phyloP scores from a whole-genome alignment of 306 rosid genomes.

The Parietaria judaica region DNA sequence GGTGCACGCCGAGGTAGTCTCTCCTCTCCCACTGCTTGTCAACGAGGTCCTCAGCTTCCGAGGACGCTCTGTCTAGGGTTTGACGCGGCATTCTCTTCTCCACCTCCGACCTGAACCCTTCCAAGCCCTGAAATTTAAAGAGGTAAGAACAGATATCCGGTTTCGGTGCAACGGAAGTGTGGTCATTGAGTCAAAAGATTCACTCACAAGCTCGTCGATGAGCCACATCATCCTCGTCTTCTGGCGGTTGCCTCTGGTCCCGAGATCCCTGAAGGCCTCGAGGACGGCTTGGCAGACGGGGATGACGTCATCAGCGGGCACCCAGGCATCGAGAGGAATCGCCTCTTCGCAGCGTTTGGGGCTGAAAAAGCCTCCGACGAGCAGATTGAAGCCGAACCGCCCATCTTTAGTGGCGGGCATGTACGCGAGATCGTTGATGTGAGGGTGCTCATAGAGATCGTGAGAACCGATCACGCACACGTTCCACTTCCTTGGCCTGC shows the following conservation, averaged over 20 bases:
- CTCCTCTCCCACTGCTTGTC: slow-evolving; percentile 79
- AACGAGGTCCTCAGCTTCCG: slow-evolving; percentile 52
- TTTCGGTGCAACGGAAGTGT: too few relatives aligned
- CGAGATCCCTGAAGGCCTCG: slow-evolving; percentile 87
- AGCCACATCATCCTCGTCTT: slow-evolving; percentile 97
- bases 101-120: slow-evolving; percentile 86
- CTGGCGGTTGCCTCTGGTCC: slow-evolving; percentile 81
- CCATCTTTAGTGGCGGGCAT: slow-evolving; percentile 84
- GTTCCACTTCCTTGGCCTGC: slow-evolving; percentile 99
- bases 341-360: slow-evolving; percentile 88
- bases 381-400: slow-evolving; percentile 76
- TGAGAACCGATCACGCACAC: slow-evolving; percentile 88
- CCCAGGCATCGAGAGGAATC: slow-evolving; percentile 94
- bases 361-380: slow-evolving; percentile 96
- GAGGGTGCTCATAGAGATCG: slow-evolving; percentile 95
- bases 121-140: slow-evolving; percentile 51
- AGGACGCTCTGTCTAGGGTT: slow-evolving; percentile 55
- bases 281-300: slow-evolving; percentile 71
- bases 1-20: slow-evolving; percentile 73
- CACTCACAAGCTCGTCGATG: slow-evolving; percentile 79
- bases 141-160: not conserved
- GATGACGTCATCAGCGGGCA: slow-evolving; percentile 62
- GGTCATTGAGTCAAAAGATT: not conserved
- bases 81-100: slow-evolving; percentile 73
- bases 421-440: slow-evolving; percentile 94